These are phyloP conservation scores for Oryza nivara DNA, from an alignment of 176 grass and related monocot genomes.

Conservation along the genomic window DNA sequence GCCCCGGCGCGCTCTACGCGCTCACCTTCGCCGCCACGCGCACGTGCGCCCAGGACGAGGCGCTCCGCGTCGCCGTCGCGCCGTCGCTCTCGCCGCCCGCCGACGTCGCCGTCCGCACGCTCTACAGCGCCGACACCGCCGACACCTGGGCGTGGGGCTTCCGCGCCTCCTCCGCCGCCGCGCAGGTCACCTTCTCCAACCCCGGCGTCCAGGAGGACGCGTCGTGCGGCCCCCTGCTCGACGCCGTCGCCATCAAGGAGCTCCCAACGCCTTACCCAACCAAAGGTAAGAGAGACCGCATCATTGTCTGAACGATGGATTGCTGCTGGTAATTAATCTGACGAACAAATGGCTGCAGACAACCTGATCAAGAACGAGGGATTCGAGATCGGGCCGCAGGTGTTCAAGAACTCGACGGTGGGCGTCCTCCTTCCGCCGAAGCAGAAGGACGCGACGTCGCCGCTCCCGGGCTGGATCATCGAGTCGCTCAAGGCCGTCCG, in stretches of 20 bases:
- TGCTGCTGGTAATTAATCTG: neutral
- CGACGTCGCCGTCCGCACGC: slow-evolving; percentile 80
- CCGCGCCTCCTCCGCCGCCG: slow-evolving; percentile 47
- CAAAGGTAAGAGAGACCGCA: slow-evolving; percentile 42
- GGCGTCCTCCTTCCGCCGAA: slow-evolving; percentile 74
- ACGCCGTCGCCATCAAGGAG: slow-evolving; percentile 95
- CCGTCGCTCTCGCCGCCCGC: slow-evolving; percentile 70
- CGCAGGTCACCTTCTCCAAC: slow-evolving; percentile 85
- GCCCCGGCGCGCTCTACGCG: slow-evolving; percentile 77
- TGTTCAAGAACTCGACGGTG: slow-evolving; percentile 78
- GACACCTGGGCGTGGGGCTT: slow-evolving; percentile 96
- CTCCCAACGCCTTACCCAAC: slow-evolving; percentile 69
- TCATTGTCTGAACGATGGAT: neutral
- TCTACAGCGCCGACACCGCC: slow-evolving; percentile 73
- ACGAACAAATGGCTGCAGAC: slow-evolving; percentile 33
- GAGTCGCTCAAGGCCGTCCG: slow-evolving; percentile 98
- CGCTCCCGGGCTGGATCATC: slow-evolving; percentile 95
- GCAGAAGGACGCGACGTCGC: slow-evolving; percentile 82
- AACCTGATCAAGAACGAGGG: slow-evolving; percentile 91
- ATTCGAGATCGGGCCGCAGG: slow-evolving; percentile 78
- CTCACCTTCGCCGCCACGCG: slow-evolving; percentile 92
- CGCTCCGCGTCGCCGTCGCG: slow-evolving; percentile 57
- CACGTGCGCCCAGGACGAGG: slow-evolving; percentile 96
- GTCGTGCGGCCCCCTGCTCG: slow-evolving; percentile 78
- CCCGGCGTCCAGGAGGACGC: slow-evolving; percentile 81